These are phyloP conservation scores for Erysimum cheiranthoides DNA, from an alignment of 345 rosid species.

Conservation along the genomic window DNA sequence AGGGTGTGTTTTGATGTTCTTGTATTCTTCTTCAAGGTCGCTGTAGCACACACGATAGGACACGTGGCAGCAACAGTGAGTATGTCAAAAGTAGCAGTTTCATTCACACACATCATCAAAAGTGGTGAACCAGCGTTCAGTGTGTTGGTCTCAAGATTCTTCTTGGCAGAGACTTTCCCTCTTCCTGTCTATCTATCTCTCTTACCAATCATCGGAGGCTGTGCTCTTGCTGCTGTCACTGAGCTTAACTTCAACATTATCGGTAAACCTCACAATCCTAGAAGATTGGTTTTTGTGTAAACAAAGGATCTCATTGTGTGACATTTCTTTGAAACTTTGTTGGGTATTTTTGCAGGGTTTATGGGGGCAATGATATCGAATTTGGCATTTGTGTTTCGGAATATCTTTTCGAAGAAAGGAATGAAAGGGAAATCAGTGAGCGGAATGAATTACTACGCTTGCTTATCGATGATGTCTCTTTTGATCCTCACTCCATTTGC, in stretches of 20 bases:
- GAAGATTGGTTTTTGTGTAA: not conserved
- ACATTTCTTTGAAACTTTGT: not conserved
- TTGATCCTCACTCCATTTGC: constrained; percentile 91
- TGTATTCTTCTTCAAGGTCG: constrained; percentile 59
- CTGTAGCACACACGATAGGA: constrained; percentile 93
- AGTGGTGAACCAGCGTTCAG: constrained; percentile 98
- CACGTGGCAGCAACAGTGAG: constrained; percentile 99
- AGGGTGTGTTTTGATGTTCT: constrained; percentile 10
- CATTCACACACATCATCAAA: constrained; percentile 95
- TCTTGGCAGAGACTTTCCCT: constrained; percentile 78
- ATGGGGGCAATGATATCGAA: constrained; percentile 99
- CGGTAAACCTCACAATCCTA: constrained; percentile 48
- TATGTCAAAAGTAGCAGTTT: constrained; percentile 98
- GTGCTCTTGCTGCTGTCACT: constrained; percentile 83
- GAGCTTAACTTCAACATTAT: constrained; percentile 93
- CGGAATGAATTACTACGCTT: constrained; percentile 97
- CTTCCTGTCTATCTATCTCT: constrained; percentile 85
- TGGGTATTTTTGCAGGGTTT: constrained; percentile 58
- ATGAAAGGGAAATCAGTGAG: constrained; percentile 93
- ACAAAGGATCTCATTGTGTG: not conserved
- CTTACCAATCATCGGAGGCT: constrained; percentile 88
- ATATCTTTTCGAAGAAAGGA: constrained; percentile 96
- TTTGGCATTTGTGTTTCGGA: constrained; percentile 87
- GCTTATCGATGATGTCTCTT: constrained; percentile 84
- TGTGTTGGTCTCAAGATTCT: constrained; percentile 79